Percentiles rank a stretch among this genome's conserved stretches.
Conservation (phyloP, 768 basidiomycete species). For the Tylopilus felleus region DNA sequence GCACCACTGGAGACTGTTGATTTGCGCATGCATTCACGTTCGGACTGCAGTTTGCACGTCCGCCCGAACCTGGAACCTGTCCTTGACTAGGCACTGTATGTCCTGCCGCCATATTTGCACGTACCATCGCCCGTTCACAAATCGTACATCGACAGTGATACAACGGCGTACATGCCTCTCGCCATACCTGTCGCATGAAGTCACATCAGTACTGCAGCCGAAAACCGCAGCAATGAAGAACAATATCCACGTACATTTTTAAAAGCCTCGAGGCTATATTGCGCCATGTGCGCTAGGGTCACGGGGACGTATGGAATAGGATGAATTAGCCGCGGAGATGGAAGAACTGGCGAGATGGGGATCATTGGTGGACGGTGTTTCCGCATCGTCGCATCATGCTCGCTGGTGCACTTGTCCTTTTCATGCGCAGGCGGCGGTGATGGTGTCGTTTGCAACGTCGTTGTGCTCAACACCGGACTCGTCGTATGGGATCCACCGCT, state of each 20-base stretch:
- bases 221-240: background rate
- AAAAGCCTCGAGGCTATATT: conserved; percentile 57
- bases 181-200: conserved; percentile 52
- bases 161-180: conserved; percentile 67
- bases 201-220: conserved; percentile 1
- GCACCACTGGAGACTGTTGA: conserved; percentile 4
- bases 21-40: background rate
- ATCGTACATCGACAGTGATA: conserved; percentile 73
- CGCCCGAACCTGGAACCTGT: conserved; percentile 11
- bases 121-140: conserved; percentile 62
- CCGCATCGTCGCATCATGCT: conserved; percentile 4
- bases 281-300: conserved; percentile 51
- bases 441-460: conserved; percentile 75
- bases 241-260: conserved; percentile 42
- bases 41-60: background rate
- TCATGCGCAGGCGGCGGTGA: conserved; percentile 57
- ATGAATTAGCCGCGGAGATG: conserved; percentile 56
- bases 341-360: conserved; percentile 57
- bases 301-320: conserved; percentile 69
- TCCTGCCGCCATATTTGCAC: conserved; percentile 44
- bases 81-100: conserved; percentile 32
- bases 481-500: conserved; percentile 57
- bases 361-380: conserved; percentile 33
- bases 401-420: conserved; percentile 35
- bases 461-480: conserved; percentile 70